Percentiles rank a stretch among this genome's conserved stretches.
phyloP scores from a whole-genome alignment of 257 asterid species.

The Eucommia ulmoides region DNA sequence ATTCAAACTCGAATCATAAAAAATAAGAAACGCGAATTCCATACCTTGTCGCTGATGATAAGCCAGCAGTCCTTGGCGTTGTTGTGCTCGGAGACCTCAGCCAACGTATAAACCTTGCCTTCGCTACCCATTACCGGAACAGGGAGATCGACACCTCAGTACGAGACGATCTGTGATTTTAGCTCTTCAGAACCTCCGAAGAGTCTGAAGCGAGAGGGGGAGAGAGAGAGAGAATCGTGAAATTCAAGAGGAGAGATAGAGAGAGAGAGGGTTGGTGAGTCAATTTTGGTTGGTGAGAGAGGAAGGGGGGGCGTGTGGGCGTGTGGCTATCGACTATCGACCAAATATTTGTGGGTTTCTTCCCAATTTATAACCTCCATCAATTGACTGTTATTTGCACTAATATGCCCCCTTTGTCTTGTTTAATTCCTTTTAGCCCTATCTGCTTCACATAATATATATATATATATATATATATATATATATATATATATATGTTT shows the following conservation, averaged over 20 bases:
- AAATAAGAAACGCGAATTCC: too few relatives aligned
- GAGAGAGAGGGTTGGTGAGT: background rate
- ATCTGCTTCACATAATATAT: too few relatives aligned
- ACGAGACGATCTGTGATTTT: background rate
- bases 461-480: too few relatives aligned
- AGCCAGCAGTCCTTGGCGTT: conserved; percentile 76
- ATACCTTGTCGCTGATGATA: conserved; percentile 64
- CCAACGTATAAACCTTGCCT: conserved; percentile 38
- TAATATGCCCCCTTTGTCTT: too few relatives aligned
- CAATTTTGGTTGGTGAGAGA: background rate
- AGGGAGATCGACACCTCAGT: background rate
- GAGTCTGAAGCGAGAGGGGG: conserved; percentile 1
- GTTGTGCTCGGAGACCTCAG: conserved; percentile 75
- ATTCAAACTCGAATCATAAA: too few relatives aligned
- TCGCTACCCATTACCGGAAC: conserved; percentile 31
- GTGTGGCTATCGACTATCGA: background rate
- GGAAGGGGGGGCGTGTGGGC: background rate
- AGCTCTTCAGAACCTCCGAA: conserved; percentile 11
- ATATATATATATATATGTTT: too few relatives aligned
- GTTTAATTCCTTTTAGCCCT: too few relatives aligned
- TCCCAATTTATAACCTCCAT: background rate
- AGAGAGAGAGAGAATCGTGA: background rate
- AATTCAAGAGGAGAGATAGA: too few relatives aligned
- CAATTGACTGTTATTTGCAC: too few relatives aligned
- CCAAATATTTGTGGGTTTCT: background rate